phyloP scores from a whole-genome alignment of 768 basidiomycete species.

The Filobasidium floriforme region DNA sequence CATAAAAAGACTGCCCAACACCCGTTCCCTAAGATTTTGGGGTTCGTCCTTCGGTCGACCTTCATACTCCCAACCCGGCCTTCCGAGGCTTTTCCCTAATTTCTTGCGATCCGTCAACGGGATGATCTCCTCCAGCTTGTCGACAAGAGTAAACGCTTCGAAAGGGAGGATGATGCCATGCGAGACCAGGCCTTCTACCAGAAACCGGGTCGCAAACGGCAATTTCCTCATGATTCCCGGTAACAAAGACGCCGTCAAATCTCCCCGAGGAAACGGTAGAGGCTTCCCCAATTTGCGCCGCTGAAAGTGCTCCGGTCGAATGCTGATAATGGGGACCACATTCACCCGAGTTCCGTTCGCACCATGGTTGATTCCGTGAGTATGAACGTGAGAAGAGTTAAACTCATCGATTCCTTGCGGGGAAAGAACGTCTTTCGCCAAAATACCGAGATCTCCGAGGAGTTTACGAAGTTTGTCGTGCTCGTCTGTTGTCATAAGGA shows the following conservation, averaged over 20 bases:
- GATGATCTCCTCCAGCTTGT: constrained; percentile 18
- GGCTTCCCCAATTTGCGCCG: constrained; percentile 1
- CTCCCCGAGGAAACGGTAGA: not conserved
- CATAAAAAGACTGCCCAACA: constrained; percentile 36
- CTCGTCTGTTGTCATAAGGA: constrained; percentile 10
- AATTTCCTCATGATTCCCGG: not conserved
- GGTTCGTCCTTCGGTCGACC: constrained; percentile 19
- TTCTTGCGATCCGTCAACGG: not conserved
- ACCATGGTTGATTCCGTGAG: not conserved
- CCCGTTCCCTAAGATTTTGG: constrained; percentile 27
- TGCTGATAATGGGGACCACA: constrained; percentile 8
- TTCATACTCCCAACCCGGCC: not conserved
- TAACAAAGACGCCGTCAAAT: not conserved
- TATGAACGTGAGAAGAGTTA: not conserved
- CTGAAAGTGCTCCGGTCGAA: constrained; percentile 9
- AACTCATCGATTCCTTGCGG: not conserved
- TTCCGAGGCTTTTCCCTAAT: constrained; percentile 3
- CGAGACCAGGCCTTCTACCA: constrained; percentile 40
- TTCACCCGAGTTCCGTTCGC: constrained; percentile 4
- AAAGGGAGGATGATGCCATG: constrained; percentile 34
- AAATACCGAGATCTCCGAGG: constrained; percentile 2
- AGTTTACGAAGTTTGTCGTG: constrained; percentile 13
- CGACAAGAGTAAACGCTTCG: constrained; percentile 22
- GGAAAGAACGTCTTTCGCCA: not conserved
- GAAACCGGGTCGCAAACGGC: constrained; percentile 31